These are phyloP conservation scores for Rhododendron kiyosumense DNA, from an alignment of 148 eudicot species.

Conservation along the genomic window DNA sequence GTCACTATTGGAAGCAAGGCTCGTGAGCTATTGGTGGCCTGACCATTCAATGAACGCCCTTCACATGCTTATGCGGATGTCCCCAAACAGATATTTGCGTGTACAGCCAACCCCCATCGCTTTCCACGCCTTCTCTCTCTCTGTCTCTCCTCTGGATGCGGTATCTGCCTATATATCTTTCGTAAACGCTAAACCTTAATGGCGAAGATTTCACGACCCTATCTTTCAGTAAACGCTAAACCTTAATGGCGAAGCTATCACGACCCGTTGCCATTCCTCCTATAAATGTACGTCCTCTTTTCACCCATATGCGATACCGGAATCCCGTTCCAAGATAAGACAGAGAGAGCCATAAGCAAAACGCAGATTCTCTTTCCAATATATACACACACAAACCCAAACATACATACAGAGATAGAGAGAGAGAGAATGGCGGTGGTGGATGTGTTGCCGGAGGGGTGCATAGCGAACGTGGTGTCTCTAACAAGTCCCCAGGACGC, in stretches of 20 bases:
- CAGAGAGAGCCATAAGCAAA: neutral
- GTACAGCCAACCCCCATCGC: neutral
- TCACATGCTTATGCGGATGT: too few species aligned
- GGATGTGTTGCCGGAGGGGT: conserved; percentile 22
- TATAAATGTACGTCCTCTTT: neutral
- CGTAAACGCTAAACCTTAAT: neutral
- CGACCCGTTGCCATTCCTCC: neutral
- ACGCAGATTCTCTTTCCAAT: neutral
- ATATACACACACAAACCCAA: neutral
- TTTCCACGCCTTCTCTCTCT: neutral
- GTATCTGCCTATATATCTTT: neutral
- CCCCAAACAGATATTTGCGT: neutral
- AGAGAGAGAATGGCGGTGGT: neutral
- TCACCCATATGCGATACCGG: neutral
- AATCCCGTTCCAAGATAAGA: neutral
- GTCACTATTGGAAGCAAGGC: too few species aligned
- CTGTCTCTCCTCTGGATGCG: neutral
- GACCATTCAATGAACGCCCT: too few species aligned
- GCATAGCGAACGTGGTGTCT: conserved; percentile 23
- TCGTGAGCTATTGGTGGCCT: too few species aligned
- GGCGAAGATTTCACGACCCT: neutral
- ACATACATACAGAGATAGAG: neutral
- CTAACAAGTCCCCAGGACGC: conserved; percentile 27
- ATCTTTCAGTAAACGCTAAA: too few species aligned
- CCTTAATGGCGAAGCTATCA: too few species aligned